Conservation (phyloP, 2,329 filamentous ascomycete genomes). For the Tolypocladium guangdongense region DNA sequence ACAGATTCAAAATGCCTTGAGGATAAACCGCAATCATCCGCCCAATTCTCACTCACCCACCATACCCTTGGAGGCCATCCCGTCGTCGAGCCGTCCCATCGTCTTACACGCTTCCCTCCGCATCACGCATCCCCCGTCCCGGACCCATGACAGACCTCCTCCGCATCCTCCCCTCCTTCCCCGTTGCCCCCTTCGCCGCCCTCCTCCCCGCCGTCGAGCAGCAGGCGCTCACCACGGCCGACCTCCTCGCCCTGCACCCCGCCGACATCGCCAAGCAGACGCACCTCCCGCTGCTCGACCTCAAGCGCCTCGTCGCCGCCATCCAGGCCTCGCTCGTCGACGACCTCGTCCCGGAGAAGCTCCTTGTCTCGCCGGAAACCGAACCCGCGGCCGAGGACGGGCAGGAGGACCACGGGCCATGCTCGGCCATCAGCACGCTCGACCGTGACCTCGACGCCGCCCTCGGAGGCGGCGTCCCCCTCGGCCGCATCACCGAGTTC, state of each 20-base stretch:
- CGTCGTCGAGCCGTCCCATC: not conserved
- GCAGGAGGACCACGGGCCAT: not conserved
- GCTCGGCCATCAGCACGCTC: constrained; percentile 63
- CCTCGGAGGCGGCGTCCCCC: constrained; percentile 69
- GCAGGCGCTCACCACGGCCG: constrained; percentile 64
- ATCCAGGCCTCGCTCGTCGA: constrained; percentile 56
- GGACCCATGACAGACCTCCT: constrained; percentile 72
- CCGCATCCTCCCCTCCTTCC: constrained; percentile 71
- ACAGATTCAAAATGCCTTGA: not conserved
- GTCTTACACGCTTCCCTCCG: not conserved
- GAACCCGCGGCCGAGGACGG: not conserved
- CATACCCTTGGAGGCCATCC: not conserved
- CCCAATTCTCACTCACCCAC: not conserved
- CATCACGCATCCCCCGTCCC: not conserved
- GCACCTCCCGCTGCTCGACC: constrained; percentile 66
- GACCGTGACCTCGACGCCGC: constrained; percentile 58
- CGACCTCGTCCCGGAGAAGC: constrained; percentile 33
- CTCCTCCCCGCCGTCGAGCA: constrained; percentile 73
- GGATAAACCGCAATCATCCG: not conserved
- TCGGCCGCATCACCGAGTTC: constrained; percentile 76
- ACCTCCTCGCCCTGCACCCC: constrained; percentile 75
- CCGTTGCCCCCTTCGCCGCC: constrained; percentile 56
- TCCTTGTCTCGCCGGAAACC: not conserved
- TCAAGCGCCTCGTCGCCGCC: constrained; percentile 61
- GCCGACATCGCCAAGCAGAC: constrained; percentile 79